A percentile compares a stretch with the other conserved stretches of the same genome.
Evolutionary conservation across 176 grass and related monocot species (phyloP).

Genomic region (Saccharum officinarum): DNA sequence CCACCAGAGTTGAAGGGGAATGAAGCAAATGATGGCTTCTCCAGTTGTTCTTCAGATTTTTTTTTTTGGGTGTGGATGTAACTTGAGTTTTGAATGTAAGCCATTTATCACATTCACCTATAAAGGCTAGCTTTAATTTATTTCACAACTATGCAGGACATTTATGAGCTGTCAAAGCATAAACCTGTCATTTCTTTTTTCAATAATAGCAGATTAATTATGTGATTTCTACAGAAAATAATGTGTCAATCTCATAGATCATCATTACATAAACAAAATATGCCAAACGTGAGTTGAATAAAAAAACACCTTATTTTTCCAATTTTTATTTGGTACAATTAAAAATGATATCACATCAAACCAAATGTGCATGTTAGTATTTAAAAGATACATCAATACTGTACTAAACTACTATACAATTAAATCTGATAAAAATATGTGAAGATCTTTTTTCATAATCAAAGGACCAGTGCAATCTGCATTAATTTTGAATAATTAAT

Average conservation of each 20-base stretch:
- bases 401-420: not conserved
- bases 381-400: not conserved
- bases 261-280: not conserved
- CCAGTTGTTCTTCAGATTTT: not conserved
- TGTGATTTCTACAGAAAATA: not conserved
- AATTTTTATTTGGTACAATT: not conserved
- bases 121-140: conserved; percentile 1
- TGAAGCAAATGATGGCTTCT: not conserved
- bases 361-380: not conserved
- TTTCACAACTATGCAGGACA: not conserved
- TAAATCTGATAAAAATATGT: conserved; percentile 16
- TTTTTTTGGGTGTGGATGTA: not conserved
- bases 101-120: not conserved
- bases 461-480: not conserved
- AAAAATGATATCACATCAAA: not conserved
- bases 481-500: not conserved
- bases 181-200: not conserved
- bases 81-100: not conserved
- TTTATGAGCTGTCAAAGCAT: not conserved
- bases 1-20: not conserved
- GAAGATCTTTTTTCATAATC: not conserved
- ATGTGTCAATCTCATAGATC: not conserved
- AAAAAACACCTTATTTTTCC: not conserved
- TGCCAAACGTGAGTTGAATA: not conserved
- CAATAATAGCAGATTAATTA: not conserved